phyloP scores from a whole-genome alignment of 208 protist species.

The Phytomonas francai region DNA sequence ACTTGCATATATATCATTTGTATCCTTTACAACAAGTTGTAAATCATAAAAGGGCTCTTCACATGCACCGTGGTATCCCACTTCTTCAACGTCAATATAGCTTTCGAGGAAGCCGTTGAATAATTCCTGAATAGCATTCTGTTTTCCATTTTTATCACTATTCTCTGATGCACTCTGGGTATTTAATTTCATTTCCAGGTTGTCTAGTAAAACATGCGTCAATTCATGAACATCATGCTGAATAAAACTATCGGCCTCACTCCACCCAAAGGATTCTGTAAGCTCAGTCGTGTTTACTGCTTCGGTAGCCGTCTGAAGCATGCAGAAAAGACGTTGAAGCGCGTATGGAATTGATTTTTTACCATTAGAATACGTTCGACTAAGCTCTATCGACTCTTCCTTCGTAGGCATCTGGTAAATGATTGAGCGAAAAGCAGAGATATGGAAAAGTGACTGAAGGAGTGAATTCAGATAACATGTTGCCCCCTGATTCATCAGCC shows the following conservation, averaged over 20 bases:
- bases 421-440: conserved; percentile 71
- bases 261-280: conserved; percentile 91
- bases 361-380: neutral
- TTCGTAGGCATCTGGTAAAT: conserved; percentile 89
- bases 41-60: conserved; percentile 90
- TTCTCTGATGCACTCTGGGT: conserved; percentile 13
- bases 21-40: conserved; percentile 86
- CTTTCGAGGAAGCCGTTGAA: conserved; percentile 71
- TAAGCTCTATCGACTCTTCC: conserved; percentile 55
- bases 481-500: conserved; percentile 86
- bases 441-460: conserved; percentile 86
- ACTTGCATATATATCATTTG: conserved; percentile 75
- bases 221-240: conserved; percentile 92
- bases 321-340: conserved; percentile 84
- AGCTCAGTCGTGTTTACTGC: conserved; percentile 83
- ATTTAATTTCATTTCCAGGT: conserved; percentile 72
- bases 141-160: conserved; percentile 10
- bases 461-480: conserved; percentile 92
- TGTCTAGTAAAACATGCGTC: conserved; percentile 78
- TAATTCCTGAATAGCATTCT: conserved; percentile 68
- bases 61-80: conserved; percentile 59
- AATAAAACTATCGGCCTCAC: conserved; percentile 77
- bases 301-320: conserved; percentile 53
- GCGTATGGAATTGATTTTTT: conserved; percentile 79
- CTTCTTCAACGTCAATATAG: conserved; percentile 83